Base-by-base conservation (phyloP, 139 green algal species). In the Closterium sp. region DNA sequence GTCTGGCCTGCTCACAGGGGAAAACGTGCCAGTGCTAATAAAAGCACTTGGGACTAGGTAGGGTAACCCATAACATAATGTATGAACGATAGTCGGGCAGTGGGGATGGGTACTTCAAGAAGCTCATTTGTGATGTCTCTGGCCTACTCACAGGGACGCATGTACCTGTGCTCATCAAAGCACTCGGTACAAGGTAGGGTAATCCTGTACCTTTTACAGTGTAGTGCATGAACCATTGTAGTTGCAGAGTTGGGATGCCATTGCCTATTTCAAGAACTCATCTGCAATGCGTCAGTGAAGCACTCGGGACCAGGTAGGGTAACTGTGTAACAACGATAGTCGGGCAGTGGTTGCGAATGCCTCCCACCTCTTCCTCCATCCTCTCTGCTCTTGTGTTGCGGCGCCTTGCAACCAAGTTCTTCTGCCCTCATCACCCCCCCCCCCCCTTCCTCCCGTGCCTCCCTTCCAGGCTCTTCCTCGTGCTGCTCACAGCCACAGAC, bases 1-100 rank as follows among this genome's bases (percentile, higher is more conserved):
- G 17, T 30, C 91, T 2, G n/a, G 10, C 31, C 91, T 94, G 62
- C 87, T 94, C 10, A 50, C 31, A 22, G n/a, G 88, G 17, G 62
- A 91, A 3, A 42, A 94, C 50, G 91, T 88, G 21, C 91, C 91
- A 2, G 42, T 84, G 29, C 62, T 93, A 9, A 28, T 94, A 4
- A 94, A 94, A 34, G 34, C 88, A 24, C 88, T 94, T 5, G 89
- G 88, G 30, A 89, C 93, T 9, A 88, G 91, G 91, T 94, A 90
- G 31, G 89, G n/a, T n/a, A n/a, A n/a, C n/a, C n/a, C n/a, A n/a
- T n/a, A n/a, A n/a, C n/a, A n/a, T n/a, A n/a, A n/a, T n/a, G n/a
- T n/a, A n/a, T n/a, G n/a, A n/a, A n/a, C n/a, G n/a, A n/a, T n/a
- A n/a, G n/a, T n/a, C 89, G 4, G 91, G 93, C 34, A 62, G 89